A percentile compares a stretch with the other conserved stretches of the same genome.
Conservation (phyloP, 2,329 filamentous ascomycete genomes). For the Laburnicola sp. region DNA sequence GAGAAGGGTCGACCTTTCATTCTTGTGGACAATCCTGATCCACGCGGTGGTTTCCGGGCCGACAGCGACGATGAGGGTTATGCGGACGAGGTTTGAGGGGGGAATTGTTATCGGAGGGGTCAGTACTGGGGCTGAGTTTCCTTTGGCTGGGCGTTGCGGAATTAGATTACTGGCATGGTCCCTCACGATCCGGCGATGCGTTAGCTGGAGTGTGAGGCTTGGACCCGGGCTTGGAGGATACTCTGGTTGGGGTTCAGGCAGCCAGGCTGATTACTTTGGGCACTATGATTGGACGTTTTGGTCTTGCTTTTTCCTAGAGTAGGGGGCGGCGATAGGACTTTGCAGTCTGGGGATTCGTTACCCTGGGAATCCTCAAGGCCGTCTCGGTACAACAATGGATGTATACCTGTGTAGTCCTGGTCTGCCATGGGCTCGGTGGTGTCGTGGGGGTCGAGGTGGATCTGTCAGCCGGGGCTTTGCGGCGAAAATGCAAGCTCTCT, state of each 20-base stretch:
- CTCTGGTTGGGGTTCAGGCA: not conserved
- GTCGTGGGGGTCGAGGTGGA: not conserved
- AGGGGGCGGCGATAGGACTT: not conserved
- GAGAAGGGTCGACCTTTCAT: slow-evolving; percentile 48
- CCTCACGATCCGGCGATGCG: not conserved
- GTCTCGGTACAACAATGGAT: not conserved
- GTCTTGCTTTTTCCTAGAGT: slow-evolving; percentile 14
- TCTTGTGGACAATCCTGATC: slow-evolving; percentile 41
- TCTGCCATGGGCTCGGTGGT: not conserved
- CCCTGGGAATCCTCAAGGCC: not conserved
- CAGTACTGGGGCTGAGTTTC: not conserved
- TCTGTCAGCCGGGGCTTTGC: not conserved
- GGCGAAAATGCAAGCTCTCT: too few relatives aligned
- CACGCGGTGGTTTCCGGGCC: slow-evolving; percentile 34
- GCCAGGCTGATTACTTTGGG: slow-evolving; percentile 15
- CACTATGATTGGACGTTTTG: slow-evolving; percentile 17
- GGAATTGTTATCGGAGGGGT: not conserved
- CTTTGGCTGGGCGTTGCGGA: not conserved
- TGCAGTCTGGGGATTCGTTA: not conserved
- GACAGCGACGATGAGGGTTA: slow-evolving; percentile 40
- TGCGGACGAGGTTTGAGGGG: slow-evolving; percentile 29
- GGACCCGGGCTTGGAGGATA: not conserved
- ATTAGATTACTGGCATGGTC: not conserved
- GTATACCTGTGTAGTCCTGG: not conserved
- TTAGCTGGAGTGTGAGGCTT: not conserved